phyloP scores from a whole-genome alignment of 2,329 filamentous ascomycete genomes.

The Aspergillus clavatus region DNA sequence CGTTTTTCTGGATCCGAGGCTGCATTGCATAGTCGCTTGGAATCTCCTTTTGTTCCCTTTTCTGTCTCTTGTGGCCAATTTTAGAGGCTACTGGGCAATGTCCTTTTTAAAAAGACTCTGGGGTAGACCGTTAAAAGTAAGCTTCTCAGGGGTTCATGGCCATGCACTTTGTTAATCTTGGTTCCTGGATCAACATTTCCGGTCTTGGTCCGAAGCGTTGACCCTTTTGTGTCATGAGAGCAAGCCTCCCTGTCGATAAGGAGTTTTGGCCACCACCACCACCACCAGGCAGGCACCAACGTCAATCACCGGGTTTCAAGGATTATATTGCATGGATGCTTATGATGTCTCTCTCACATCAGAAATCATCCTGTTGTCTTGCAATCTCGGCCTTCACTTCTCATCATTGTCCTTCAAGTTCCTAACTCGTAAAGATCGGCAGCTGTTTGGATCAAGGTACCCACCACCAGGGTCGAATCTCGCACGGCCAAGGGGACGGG shows the following conservation, averaged over 20 bases:
- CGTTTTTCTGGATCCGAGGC: no score
- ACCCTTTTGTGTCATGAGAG: conserved; percentile 1
- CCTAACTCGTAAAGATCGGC: conserved; percentile 29
- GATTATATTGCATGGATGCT: neutral
- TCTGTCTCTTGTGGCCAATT: neutral
- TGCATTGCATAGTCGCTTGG: no score
- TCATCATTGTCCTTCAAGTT: no score
- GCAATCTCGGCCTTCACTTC: no score
- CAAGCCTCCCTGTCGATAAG: neutral
- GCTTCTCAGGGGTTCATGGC: conserved; percentile 8
- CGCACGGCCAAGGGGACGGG: conserved; percentile 25
- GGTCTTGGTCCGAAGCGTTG: neutral
- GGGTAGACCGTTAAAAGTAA: conserved; percentile 9
- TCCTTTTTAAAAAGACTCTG: no score
- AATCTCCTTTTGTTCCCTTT: no score
- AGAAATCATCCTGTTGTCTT: neutral
- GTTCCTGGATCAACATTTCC: conserved; percentile 2
- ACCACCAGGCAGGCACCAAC: no score
- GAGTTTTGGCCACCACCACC: neutral
- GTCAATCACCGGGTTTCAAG: neutral
- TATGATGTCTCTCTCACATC: neutral
- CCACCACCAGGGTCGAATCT: conserved; percentile 19
- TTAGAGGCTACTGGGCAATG: neutral
- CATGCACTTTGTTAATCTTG: conserved; percentile 1
- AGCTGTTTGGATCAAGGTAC: conserved; percentile 17